These are phyloP conservation scores for Geotrichum australiense DNA, from an alignment of 1,139 yeast species.

Conservation along the genomic window DNA sequence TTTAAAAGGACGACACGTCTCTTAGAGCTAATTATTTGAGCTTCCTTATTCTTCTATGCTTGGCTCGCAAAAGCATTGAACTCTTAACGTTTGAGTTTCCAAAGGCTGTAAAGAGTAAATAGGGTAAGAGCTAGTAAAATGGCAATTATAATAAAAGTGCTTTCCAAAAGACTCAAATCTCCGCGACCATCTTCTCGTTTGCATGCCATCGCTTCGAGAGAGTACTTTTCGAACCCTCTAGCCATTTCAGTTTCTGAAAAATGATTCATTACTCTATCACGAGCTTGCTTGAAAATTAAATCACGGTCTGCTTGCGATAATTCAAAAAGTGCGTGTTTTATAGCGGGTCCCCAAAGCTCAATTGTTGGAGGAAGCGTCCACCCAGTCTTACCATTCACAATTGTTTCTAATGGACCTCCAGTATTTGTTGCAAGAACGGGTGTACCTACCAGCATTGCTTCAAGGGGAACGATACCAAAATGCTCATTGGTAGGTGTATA, in stretches of 20 bases:
- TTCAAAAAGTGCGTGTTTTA: constrained; percentile 40
- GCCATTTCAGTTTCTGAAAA: constrained; percentile 66
- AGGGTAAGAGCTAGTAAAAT: constrained; percentile 20
- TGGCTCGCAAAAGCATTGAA: too few relatives aligned
- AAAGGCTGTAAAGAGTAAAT: constrained; percentile 21
- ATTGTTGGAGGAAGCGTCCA: constrained; percentile 56
- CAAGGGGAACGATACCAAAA: constrained; percentile 96
- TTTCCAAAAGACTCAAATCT: constrained; percentile 23
- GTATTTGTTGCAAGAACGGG: constrained; percentile 81
- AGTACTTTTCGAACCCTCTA: constrained; percentile 41
- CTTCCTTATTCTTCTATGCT: constrained; percentile 21
- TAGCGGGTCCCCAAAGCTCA: constrained; percentile 55
- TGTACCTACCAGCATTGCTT: constrained; percentile 77
- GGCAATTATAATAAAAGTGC: constrained; percentile 14
- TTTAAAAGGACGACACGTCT: too few relatives aligned
- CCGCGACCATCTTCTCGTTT: constrained; percentile 17
- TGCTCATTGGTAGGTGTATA: constrained; percentile 93
- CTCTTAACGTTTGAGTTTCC: constrained; percentile 21
- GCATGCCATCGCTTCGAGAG: constrained; percentile 21
- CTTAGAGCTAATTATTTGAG: too few relatives aligned
- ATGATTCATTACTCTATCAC: constrained; percentile 41
- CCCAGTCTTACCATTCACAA: constrained; percentile 64
- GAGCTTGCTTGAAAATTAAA: constrained; percentile 46
- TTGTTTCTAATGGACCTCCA: constrained; percentile 92
- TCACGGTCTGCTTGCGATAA: constrained; percentile 32